phyloP scores from a whole-genome alignment of 768 basidiomycete species.

The Candolleomyces aberdarensis region DNA sequence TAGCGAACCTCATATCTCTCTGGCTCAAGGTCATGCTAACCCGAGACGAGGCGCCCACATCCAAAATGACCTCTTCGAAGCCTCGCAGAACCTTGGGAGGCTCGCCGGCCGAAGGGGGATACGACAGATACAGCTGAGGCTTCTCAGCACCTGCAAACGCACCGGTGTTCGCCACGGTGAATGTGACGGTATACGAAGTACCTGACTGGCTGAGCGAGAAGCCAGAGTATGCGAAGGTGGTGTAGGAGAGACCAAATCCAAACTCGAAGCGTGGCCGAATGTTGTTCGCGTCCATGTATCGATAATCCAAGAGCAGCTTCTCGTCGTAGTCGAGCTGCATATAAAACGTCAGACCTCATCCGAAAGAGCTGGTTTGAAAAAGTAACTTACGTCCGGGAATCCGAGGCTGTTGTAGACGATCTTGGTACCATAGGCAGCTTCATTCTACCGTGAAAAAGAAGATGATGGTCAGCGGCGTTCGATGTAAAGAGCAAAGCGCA shows the following conservation, averaged over 20 bases:
- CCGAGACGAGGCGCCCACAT: slow-evolving; percentile 29
- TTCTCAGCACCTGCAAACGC: slow-evolving; percentile 48
- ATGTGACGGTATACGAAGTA: slow-evolving; percentile 34
- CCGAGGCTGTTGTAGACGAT: slow-evolving; percentile 42
- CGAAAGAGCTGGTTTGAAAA: slow-evolving; percentile 13
- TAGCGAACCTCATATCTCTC: slow-evolving; percentile 44
- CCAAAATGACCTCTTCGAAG: slow-evolving; percentile 45
- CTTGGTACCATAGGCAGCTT: slow-evolving; percentile 37
- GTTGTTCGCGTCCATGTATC: slow-evolving; percentile 53
- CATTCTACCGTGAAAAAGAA: slow-evolving; percentile 22
- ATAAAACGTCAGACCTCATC: neutral
- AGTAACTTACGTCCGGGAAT: slow-evolving; percentile 32
- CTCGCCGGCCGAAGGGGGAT: slow-evolving; percentile 43
- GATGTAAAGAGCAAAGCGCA: too few species aligned
- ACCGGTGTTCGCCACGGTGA: slow-evolving; percentile 48
- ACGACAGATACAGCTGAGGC: slow-evolving; percentile 52
- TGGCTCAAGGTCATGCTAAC: slow-evolving; percentile 36
- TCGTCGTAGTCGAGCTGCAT: slow-evolving; percentile 65
- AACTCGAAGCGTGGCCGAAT: slow-evolving; percentile 60
- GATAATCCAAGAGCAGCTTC: slow-evolving; percentile 62
- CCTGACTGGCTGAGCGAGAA: slow-evolving; percentile 37
- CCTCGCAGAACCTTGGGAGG: slow-evolving; percentile 49
- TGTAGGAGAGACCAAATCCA: slow-evolving; percentile 74
- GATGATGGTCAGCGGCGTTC: neutral
- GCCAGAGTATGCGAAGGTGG: slow-evolving; percentile 61